Conservation (phyloP, 805 yeast species). For the Yarrowia keelungensis region DNA sequence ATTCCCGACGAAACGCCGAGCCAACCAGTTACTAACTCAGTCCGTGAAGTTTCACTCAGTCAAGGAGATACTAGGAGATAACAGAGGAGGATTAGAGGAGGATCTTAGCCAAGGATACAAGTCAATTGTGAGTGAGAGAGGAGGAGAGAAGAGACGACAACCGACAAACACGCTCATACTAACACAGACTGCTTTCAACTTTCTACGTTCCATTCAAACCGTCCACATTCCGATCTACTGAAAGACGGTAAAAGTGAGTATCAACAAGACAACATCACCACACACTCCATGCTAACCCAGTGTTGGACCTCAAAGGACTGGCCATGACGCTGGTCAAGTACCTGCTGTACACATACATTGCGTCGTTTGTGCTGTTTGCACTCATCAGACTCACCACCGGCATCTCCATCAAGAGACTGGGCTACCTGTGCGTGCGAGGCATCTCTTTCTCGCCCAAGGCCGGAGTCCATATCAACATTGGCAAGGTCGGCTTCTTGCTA, state of each 20-base stretch:
- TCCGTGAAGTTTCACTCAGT: background rate
- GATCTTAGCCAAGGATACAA: too few species aligned
- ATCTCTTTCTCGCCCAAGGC: slow-evolving; percentile 49
- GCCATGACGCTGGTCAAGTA: slow-evolving; percentile 34
- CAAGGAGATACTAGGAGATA: too few species aligned
- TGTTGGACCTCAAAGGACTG: slow-evolving; percentile 29
- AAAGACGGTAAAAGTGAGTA: slow-evolving; percentile 23
- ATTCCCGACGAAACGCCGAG: too few species aligned
- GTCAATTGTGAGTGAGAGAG: background rate
- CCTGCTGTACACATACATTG: slow-evolving; percentile 33
- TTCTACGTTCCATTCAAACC: too few species aligned
- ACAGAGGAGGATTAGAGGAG: too few species aligned
- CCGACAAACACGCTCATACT: background rate
- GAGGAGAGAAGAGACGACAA: background rate
- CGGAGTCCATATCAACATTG: slow-evolving; percentile 50
- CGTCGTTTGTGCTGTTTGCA: slow-evolving; percentile 51
- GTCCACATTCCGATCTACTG: background rate
- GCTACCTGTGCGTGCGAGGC: slow-evolving; percentile 52
- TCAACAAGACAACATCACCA: background rate
- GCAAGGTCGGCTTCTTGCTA: slow-evolving; percentile 49
- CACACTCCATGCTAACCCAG: slow-evolving; percentile 7
- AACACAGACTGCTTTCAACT: background rate
- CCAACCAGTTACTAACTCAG: slow-evolving; percentile 3
- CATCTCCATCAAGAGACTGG: slow-evolving; percentile 53
- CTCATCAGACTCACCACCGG: slow-evolving; percentile 53